Percentiles rank a stretch among this genome's conserved stretches.
phyloP scores from a whole-genome alignment of 352 stramenopile genomes.

The Pythium sp. region DNA sequence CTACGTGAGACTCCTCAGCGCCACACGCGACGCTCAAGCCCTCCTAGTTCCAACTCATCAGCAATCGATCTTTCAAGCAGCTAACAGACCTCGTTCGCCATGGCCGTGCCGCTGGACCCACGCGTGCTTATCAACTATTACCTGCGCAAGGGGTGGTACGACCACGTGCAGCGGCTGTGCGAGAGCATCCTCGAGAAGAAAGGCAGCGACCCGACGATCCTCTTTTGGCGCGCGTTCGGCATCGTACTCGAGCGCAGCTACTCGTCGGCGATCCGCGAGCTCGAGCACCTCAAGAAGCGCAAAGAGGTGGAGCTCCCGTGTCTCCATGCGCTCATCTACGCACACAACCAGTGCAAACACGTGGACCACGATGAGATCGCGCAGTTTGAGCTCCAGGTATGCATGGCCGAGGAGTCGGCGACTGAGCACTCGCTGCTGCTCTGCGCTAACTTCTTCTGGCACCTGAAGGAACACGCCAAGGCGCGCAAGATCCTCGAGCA shows the following conservation, averaged over 20 bases:
- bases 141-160: conserved; percentile 83
- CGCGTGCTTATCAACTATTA: conserved; percentile 87
- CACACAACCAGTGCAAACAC: conserved; percentile 73
- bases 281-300: conserved; percentile 79
- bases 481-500: conserved; percentile 72
- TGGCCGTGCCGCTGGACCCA: conserved; percentile 38
- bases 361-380: conserved; percentile 78
- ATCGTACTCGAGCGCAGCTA: conserved; percentile 76
- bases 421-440: conserved; percentile 53
- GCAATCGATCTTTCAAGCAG: no score
- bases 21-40: no score
- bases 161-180: conserved; percentile 82
- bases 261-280: conserved; percentile 79
- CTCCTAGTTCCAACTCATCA: no score
- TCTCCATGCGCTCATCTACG: conserved; percentile 75
- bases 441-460: conserved; percentile 80
- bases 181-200: conserved; percentile 79
- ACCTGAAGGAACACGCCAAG: conserved; percentile 58
- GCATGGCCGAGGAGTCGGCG: conserved; percentile 74
- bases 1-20: no score
- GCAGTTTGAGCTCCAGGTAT: conserved; percentile 74
- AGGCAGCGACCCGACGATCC: conserved; percentile 68
- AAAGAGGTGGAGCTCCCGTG: conserved; percentile 79
- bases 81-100: not conserved
- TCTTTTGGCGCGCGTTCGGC: conserved; percentile 87